A percentile compares a stretch with the other conserved stretches of the same genome.
phyloP scores from a whole-genome alignment of 352 stramenopile genomes.

The Globisporangium paddicum region DNA sequence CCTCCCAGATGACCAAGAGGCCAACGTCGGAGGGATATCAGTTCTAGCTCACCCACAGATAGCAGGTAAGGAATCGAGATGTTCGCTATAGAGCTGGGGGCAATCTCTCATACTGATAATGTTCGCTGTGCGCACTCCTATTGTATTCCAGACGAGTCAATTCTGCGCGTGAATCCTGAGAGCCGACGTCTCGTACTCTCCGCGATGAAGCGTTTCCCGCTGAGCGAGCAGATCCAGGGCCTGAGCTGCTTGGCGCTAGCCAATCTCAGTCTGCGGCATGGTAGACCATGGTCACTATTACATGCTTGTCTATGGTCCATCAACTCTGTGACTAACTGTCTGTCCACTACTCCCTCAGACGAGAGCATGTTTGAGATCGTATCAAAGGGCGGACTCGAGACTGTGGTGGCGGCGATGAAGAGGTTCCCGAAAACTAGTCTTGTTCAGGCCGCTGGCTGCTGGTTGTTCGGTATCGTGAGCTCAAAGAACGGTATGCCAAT shows the following conservation, averaged over 20 bases:
- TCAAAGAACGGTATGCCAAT: constrained; percentile 30
- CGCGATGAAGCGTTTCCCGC: constrained; percentile 52
- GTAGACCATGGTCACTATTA: constrained; percentile 13
- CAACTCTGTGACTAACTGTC: not conserved
- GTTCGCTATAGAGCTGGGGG: not conserved
- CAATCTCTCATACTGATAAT: not conserved
- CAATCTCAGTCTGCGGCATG: constrained; percentile 54
- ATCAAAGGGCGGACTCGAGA: constrained; percentile 39
- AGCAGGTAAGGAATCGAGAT: constrained; percentile 19
- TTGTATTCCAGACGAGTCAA: constrained; percentile 25
- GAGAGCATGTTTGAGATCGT: constrained; percentile 55
- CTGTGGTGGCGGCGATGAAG: constrained; percentile 47
- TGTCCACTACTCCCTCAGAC: constrained; percentile 17
- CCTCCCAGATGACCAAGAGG: constrained; percentile 43
- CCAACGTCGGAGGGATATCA: constrained; percentile 43
- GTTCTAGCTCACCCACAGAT: constrained; percentile 53
- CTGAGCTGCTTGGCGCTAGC: constrained; percentile 44
- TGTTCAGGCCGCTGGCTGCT: constrained; percentile 48
- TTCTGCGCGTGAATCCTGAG: constrained; percentile 47
- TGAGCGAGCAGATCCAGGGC: constrained; percentile 52
- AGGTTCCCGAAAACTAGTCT: constrained; percentile 36
- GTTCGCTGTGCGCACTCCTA: not conserved
- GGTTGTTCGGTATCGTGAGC: constrained; percentile 49
- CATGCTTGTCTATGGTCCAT: not conserved
- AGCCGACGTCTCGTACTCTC: constrained; percentile 49